phyloP scores from a whole-genome alignment of 331 rosid genomes.

The Malus hybrid region DNA sequence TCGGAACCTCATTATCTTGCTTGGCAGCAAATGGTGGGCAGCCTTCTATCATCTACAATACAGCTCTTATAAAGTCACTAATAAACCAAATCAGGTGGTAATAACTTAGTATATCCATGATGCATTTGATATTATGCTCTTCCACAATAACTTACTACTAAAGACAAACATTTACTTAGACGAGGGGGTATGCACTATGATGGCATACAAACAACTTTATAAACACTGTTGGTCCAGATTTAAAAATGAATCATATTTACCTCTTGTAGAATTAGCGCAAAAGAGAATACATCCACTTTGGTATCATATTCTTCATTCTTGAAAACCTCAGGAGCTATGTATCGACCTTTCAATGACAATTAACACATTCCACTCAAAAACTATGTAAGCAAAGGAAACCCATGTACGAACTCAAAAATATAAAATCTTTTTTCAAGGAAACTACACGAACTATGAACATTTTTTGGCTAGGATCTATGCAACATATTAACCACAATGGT shows the following conservation, averaged over 20 bases:
- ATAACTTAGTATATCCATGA: too few relatives aligned
- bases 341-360: slow-evolving; percentile 39
- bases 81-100: too few relatives aligned
- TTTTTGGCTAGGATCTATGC: neutral
- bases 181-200: neutral
- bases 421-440: too few relatives aligned
- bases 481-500: neutral
- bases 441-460: neutral
- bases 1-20: slow-evolving; percentile 67
- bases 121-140: neutral
- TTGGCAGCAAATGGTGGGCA: slow-evolving; percentile 54
- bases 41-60: slow-evolving; percentile 86
- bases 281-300: slow-evolving; percentile 87
- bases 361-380: neutral
- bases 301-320: slow-evolving; percentile 78
- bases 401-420: too few relatives aligned
- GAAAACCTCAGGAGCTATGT: slow-evolving; percentile 90
- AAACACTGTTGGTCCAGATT: neutral
- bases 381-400: neutral
- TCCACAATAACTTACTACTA: neutral
- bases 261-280: slow-evolving; percentile 87
- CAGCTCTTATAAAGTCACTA: neutral
- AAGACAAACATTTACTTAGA: neutral
- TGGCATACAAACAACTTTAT: neutral
- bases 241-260: slow-evolving; percentile 28